These are phyloP conservation scores for Drechslera avenae DNA, from an alignment of 2,329 filamentous ascomycete species.

Conservation along the genomic window DNA sequence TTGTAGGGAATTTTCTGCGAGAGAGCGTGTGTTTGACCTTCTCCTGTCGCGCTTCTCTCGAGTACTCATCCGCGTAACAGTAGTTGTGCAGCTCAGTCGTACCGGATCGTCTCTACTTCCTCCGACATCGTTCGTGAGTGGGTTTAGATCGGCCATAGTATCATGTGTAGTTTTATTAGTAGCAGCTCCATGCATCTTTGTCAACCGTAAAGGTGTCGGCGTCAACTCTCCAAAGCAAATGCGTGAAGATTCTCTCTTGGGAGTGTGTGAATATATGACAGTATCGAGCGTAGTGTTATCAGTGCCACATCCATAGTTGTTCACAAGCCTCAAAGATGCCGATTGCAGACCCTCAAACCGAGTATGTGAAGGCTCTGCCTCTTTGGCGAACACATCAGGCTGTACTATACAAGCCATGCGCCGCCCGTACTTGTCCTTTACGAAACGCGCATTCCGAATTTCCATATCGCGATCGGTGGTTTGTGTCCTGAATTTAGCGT, in stretches of 20 bases:
- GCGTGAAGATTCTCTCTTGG: background rate
- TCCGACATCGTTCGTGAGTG: background rate
- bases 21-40: background rate
- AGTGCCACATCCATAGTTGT: background rate
- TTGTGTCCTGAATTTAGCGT: background rate
- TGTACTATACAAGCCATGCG: background rate
- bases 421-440: background rate
- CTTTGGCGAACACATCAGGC: background rate
- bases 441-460: background rate
- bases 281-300: too few relatives aligned
- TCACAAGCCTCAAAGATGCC: background rate
- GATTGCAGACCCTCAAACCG: background rate
- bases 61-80: conserved; percentile 1
- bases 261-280: too few relatives aligned
- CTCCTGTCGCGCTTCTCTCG: background rate
- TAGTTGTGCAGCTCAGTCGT: background rate
- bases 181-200: background rate
- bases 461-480: background rate
- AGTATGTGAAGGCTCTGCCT: background rate
- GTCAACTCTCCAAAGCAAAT: background rate
- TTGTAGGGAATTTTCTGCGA: background rate
- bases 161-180: background rate
- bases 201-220: background rate
- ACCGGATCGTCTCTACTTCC: background rate
- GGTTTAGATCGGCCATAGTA: background rate